phyloP scores from a whole-genome alignment of 441 rosid species.

The Corymbia citriodora region DNA sequence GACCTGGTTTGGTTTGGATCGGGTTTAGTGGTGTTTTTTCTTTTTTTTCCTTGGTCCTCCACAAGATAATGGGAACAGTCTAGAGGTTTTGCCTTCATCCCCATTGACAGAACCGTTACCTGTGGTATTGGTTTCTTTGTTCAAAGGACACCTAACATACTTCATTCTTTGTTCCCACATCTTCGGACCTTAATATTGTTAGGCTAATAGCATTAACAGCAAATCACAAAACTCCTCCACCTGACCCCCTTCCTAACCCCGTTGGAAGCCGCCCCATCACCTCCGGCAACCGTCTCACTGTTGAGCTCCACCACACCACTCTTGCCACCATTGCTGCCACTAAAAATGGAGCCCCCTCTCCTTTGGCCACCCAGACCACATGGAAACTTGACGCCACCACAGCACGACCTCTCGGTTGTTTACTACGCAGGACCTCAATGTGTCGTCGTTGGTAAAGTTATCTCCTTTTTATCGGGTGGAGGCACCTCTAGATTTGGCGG shows the following conservation, averaged over 20 bases:
- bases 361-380: neutral
- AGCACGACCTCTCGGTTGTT: neutral
- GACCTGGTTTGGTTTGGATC: rapidly evolving
- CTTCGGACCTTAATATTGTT: neutral
- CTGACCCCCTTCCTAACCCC: neutral
- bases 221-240: neutral
- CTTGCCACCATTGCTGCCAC: neutral
- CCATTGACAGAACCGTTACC: neutral
- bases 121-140: neutral
- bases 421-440: neutral
- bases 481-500: too few species aligned
- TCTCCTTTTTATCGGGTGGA: too few species aligned
- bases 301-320: neutral
- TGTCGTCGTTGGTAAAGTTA: neutral
- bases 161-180: neutral
- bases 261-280: neutral
- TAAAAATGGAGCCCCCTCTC: neutral
- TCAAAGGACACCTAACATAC: neutral
- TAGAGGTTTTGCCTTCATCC: too few species aligned
- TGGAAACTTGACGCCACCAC: neutral
- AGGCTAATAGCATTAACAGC: neutral
- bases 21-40: neutral
- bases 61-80: neutral
- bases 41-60: neutral
- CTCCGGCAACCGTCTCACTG: neutral